phyloP scores from a whole-genome alignment of 352 stramenopile species.

The Pilasporangium apinafurcum region DNA sequence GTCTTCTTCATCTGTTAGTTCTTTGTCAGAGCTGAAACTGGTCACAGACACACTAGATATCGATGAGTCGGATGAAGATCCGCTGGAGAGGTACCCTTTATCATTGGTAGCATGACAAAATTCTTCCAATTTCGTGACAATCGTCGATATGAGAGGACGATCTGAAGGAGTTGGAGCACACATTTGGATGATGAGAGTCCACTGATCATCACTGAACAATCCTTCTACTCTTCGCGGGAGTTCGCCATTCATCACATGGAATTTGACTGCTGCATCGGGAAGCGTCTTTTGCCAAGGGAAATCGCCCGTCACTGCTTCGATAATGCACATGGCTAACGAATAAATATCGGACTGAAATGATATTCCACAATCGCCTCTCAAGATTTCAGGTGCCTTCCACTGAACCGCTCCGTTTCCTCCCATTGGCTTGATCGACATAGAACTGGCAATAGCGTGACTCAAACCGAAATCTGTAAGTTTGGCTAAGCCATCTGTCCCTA shows the following conservation, averaged over 20 bases:
- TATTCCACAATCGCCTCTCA: constrained; percentile 1
- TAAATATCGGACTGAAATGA: constrained; percentile 27
- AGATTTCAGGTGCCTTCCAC: constrained; percentile 23
- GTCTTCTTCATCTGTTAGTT: no score
- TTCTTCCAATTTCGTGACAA: background rate
- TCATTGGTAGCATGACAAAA: no score
- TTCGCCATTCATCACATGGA: background rate
- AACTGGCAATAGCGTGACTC: no score
- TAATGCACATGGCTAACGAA: constrained; percentile 26
- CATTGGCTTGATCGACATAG: no score
- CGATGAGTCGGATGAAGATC: no score
- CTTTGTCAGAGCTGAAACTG: no score
- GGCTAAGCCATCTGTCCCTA: constrained; percentile 8
- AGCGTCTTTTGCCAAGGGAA: constrained; percentile 10
- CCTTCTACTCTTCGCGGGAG: background rate
- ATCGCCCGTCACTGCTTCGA: constrained; percentile 18
- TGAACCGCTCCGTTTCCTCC: constrained; percentile 1
- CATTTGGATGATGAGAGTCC: constrained; percentile 1
- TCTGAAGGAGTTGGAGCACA: background rate
- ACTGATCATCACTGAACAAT: constrained; percentile 1
- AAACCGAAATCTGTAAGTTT: constrained; percentile 16
- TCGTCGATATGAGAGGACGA: background rate
- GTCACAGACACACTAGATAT: no score
- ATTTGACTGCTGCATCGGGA: background rate
- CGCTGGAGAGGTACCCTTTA: no score